A percentile compares a stretch with the other conserved stretches of the same genome.
These are phyloP conservation scores for Phellopilus nigrolimitatus DNA, from an alignment of 1,284 basidiomycete species.

Conservation along the genomic window DNA sequence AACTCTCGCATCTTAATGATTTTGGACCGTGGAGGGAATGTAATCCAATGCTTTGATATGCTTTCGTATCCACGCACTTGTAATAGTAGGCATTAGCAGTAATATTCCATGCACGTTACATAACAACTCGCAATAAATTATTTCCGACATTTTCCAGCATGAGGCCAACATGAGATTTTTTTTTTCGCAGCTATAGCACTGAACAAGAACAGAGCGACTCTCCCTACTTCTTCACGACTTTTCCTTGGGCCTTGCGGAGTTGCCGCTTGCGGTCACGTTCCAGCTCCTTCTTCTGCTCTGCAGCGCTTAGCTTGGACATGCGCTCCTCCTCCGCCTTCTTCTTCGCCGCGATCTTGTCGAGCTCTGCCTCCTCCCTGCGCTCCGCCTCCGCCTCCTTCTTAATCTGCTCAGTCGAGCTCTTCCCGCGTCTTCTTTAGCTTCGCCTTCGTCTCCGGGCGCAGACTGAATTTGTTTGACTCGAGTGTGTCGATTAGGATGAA, in stretches of 20 bases:
- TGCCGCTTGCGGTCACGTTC: constrained; percentile 73
- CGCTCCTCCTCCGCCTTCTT: constrained; percentile 70
- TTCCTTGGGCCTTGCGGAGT: constrained; percentile 65
- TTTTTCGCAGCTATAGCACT: too few relatives aligned
- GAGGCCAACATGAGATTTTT: constrained; percentile 4
- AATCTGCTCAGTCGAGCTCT: constrained; percentile 60
- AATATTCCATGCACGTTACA: constrained; percentile 26
- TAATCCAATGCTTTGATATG: constrained; percentile 1
- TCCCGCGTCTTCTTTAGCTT: constrained; percentile 73
- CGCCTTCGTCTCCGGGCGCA: constrained; percentile 75
- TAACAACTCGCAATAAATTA: constrained; percentile 26
- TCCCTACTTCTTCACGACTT: constrained; percentile 45
- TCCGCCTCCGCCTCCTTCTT: constrained; percentile 67
- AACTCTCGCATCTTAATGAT: not conserved
- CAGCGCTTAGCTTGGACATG: constrained; percentile 66
- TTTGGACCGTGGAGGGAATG: too few relatives aligned
- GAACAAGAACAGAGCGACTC: constrained; percentile 21
- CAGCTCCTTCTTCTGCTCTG: constrained; percentile 81
- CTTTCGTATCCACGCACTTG: not conserved
- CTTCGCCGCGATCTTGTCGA: constrained; percentile 55
- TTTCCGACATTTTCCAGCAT: constrained; percentile 8
- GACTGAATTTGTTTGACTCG: constrained; percentile 41
- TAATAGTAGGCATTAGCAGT: constrained; percentile 5
- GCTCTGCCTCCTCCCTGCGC: constrained; percentile 59
- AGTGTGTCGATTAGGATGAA: constrained; percentile 74